phyloP scores from a whole-genome alignment of 371 early-diverging fungal species.

The Zopfochytrium polystomum region DNA sequence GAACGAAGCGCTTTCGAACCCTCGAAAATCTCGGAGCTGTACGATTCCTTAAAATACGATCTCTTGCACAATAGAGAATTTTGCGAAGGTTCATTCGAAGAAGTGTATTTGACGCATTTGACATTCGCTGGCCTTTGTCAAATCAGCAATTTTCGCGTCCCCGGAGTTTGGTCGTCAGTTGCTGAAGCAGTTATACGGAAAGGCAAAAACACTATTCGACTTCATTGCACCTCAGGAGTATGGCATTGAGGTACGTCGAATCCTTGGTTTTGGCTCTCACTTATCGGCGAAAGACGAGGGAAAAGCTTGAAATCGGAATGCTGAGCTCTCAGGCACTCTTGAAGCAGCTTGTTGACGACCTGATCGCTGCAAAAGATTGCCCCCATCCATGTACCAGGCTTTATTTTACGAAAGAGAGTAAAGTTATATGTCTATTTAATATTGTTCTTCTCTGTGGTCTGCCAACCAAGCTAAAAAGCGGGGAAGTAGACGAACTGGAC shows the following conservation, averaged over 20 bases:
- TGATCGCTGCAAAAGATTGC: conserved; percentile 57
- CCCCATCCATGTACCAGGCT: conserved; percentile 67
- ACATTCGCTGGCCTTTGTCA: conserved; percentile 6
- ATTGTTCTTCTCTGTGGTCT: conserved; percentile 82
- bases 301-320: conserved; percentile 86
- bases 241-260: conserved; percentile 62
- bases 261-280: neutral
- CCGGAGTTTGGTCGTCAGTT: conserved; percentile 31
- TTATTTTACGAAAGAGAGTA: conserved; percentile 93
- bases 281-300: conserved; percentile 42
- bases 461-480: conserved; percentile 65
- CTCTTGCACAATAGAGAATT: conserved; percentile 89
- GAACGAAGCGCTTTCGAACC: conserved; percentile 58
- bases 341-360: conserved; percentile 70
- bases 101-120: conserved; percentile 13
- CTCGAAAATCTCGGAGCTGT: conserved; percentile 87
- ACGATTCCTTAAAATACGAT: conserved; percentile 94
- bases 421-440: conserved; percentile 85
- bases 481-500: conserved; percentile 84
- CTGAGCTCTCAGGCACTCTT: conserved; percentile 75
- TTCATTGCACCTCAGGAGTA: conserved; percentile 91
- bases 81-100: conserved; percentile 61
- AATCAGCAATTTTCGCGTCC: conserved; percentile 26
- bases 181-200: conserved; percentile 68
- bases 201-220: conserved; percentile 84